A percentile compares a stretch with the other conserved stretches of the same genome.
Conservation (phyloP, 1,284 basidiomycete genomes). For the Tilletia caries region DNA sequence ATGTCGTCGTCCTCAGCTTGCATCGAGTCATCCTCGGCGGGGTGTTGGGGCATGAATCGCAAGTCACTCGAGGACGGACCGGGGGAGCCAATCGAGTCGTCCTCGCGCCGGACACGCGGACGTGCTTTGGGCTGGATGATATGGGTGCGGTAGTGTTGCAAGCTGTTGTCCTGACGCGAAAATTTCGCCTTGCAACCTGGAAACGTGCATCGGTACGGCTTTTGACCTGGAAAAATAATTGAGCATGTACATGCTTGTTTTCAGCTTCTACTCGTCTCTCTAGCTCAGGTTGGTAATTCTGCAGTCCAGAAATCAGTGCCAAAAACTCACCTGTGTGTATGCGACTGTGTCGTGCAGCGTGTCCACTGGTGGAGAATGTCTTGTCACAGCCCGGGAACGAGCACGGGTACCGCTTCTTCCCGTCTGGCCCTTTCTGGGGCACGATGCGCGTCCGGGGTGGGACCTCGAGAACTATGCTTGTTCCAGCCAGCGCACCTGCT, state of each 20-base stretch:
- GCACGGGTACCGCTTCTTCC: slow-evolving; percentile 62
- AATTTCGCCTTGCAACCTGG: slow-evolving; percentile 52
- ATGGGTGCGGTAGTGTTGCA: slow-evolving; percentile 53
- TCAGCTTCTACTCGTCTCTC: not conserved
- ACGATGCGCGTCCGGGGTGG: not conserved
- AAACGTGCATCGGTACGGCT: slow-evolving; percentile 50
- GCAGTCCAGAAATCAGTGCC: too few species aligned
- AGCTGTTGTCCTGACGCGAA: slow-evolving; percentile 52
- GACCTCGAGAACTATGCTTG: not conserved
- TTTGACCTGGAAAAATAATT: slow-evolving; percentile 25
- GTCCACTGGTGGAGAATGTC: slow-evolving; percentile 76
- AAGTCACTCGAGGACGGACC: not conserved
- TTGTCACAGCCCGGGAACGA: slow-evolving; percentile 62
- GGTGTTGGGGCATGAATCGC: too few species aligned
- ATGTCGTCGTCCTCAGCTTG: not conserved
- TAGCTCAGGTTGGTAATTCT: too few species aligned
- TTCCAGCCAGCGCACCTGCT: not conserved
- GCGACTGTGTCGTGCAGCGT: slow-evolving; percentile 73
- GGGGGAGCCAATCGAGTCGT: not conserved
- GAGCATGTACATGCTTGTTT: not conserved
- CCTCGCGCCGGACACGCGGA: not conserved
- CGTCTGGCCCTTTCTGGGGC: slow-evolving; percentile 19
- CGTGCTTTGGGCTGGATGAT: slow-evolving; percentile 26
- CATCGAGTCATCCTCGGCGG: not conserved
- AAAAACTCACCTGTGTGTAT: slow-evolving; percentile 70